Base-by-base conservation (phyloP, 441 rosid genomes). In the Kokia cookei region DNA sequence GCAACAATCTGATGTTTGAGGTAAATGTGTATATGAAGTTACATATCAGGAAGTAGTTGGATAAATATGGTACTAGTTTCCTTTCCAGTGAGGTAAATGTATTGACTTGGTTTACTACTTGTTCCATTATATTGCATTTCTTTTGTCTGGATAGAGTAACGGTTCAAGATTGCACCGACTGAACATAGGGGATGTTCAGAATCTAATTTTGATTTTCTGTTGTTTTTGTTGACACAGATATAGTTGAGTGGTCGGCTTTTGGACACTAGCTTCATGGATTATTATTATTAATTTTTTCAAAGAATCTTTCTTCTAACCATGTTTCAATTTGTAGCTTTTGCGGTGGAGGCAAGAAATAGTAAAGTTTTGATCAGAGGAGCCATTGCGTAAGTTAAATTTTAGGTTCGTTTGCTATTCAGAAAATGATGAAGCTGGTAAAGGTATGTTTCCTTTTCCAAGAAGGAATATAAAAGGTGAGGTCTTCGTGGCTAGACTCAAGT, bases 211-310 rank as follows among this genome's bases (percentile, higher is more conserved):
- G 76, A 67, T 75, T 68, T 75, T 78, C 75, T 82, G 77, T 76
- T 80, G 81, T 75, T 78, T 80, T 85, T 78, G 67, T 77, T 80
- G 82, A 75, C 68, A 84, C 84, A 82, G 83, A 84, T 86, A 53
- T 79, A 75, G 82, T 79, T 64, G 80, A 81, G 45, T 67, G 79
- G 69, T 78, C 58, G 22, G 79, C 78, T 74, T 77, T 77, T 76
- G 69, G 77, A 77, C 69, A 75, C 77, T 81, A 71, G 79, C 79
- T 79, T 82, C 70, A 4, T 71, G 83, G 83, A 81, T 40, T 40
- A 40, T 40, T 40, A 40, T 40, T 40, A 67, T 62, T 72, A 76
- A 14, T 63, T 50, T 72, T 59, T 59, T 27, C 6, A 6, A 63
- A 66, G 42, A 62, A 74, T 82, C 32, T 86, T 62, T 62, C 75